Conservation (phyloP, 2,329 filamentous ascomycete species). For the Fusarium tuaranense region DNA sequence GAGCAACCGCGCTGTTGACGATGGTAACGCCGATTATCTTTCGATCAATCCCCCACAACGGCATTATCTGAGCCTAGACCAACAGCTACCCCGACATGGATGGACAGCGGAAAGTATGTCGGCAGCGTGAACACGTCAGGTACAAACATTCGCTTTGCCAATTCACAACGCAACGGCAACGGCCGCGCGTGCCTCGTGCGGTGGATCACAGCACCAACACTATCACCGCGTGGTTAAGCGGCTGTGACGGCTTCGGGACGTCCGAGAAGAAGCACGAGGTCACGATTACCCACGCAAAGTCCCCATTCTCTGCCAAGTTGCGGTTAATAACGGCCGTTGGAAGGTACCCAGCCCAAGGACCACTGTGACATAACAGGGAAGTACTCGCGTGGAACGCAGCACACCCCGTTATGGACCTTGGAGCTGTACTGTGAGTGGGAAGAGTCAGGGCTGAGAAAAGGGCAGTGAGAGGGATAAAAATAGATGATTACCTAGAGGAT, state of each 20-base stretch:
- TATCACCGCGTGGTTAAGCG: neutral
- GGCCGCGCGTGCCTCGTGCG: neutral
- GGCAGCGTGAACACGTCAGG: neutral
- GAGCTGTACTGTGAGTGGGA: too few species aligned
- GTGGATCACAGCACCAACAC: neutral
- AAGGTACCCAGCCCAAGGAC: too few species aligned
- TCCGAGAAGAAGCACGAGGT: conserved; percentile 8
- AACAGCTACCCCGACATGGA: neutral
- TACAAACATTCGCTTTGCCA: neutral
- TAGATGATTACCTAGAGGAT: too few species aligned
- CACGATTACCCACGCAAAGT: neutral
- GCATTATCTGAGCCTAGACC: neutral
- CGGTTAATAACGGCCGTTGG: neutral
- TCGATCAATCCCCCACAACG: neutral
- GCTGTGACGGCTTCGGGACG: neutral
- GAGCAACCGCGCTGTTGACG: neutral
- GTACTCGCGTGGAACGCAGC: too few species aligned
- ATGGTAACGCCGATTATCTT: conserved; percentile 2
- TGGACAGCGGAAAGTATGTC: neutral
- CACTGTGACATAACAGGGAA: too few species aligned
- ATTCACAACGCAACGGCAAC: neutral
- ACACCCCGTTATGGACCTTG: too few species aligned
- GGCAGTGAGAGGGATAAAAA: too few species aligned
- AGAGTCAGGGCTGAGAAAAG: too few species aligned
- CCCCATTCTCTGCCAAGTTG: neutral